Conservation (phyloP, 345 rosid genomes). For the Lumnitzera racemosa region DNA sequence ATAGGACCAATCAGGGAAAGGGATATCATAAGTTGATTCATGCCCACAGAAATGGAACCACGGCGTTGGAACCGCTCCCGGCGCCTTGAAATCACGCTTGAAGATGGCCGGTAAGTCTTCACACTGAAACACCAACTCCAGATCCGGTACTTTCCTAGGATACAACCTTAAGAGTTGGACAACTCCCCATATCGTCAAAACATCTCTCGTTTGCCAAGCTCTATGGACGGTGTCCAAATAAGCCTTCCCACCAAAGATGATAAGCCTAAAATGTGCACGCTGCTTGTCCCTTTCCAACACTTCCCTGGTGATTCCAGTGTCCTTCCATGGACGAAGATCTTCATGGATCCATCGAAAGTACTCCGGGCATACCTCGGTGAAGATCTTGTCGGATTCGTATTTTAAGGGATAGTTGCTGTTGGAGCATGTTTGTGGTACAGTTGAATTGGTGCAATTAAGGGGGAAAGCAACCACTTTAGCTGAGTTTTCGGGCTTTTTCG, state of each 20-base stretch:
- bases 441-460: conserved; percentile 4
- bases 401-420: conserved; percentile 1
- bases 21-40: conserved; percentile 26
- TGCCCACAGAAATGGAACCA: conserved; percentile 43
- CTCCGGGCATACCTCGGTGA: conserved; percentile 13
- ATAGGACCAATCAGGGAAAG: conserved; percentile 46
- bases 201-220: conserved; percentile 25
- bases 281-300: conserved; percentile 14
- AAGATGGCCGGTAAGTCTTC: conserved; percentile 22
- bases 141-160: conserved; percentile 30
- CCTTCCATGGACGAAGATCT: conserved; percentile 35
- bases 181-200: conserved; percentile 31
- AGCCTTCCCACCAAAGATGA: conserved; percentile 25
- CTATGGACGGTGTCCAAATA: conserved; percentile 23
- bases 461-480: background rate
- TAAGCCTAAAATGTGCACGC: conserved; percentile 24
- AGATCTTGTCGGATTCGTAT: background rate
- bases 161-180: conserved; percentile 27
- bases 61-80: conserved; percentile 19
- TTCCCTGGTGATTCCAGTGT: conserved; percentile 18
- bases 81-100: conserved; percentile 8
- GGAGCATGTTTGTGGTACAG: background rate
- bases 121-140: conserved; percentile 31
- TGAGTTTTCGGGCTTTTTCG: background rate
- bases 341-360: conserved; percentile 23